phyloP scores from a whole-genome alignment of 176 grass and related monocot species.

The barley (Hordeum vulgare) region MorexV3_pseudomolecules_assembly NC_058520.1:497436602-497437101 shows the following conservation, averaged over 20 bases:
- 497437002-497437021: background rate
- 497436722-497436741: no score
- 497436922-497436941: background rate
- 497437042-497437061: background rate
- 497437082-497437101: constrained; percentile 13
- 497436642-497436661: background rate
- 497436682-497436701: constrained; percentile 1
- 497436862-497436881: background rate
- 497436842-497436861: background rate
- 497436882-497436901: background rate
- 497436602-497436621: background rate
- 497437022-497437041: background rate
- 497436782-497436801: background rate
- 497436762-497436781: background rate
- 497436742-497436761: background rate
- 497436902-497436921: background rate
- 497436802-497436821: constrained; percentile 14
- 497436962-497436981: background rate
- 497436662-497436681: background rate
- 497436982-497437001: background rate
- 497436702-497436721: background rate
- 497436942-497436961: background rate
- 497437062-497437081: background rate
- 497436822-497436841: background rate
- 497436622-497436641: background rate